phyloP scores from a whole-genome alignment of 345 rosid species.

The Rubroshorea leprosula region DNA sequence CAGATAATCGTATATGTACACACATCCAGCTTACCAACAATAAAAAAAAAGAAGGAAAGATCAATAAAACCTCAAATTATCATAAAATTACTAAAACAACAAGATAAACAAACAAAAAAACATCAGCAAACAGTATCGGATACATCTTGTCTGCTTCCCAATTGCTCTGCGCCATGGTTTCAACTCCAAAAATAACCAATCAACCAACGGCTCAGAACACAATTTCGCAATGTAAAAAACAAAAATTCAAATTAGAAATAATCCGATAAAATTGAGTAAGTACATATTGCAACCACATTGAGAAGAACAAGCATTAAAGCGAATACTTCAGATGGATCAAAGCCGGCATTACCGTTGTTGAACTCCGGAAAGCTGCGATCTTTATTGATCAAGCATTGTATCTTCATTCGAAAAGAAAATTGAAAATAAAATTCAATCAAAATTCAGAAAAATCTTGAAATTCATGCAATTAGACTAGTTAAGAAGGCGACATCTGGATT shows the following conservation, averaged over 20 bases:
- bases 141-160: slow-evolving; percentile 99
- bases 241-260: background rate
- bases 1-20: slow-evolving; percentile 89
- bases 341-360: slow-evolving; percentile 28
- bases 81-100: background rate
- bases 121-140: background rate
- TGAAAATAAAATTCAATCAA: background rate
- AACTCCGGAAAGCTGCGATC: slow-evolving; percentile 21
- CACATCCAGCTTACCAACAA: slow-evolving; percentile 96
- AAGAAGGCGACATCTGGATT: too few relatives aligned
- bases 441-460: slow-evolving; percentile 5
- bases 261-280: background rate
- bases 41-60: slow-evolving; percentile 15
- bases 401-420: slow-evolving; percentile 14
- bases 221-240: background rate
- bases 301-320: slow-evolving; percentile 15
- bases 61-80: background rate
- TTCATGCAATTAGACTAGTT: too few relatives aligned
- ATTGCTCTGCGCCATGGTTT: slow-evolving; percentile 76
- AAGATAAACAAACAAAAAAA: background rate
- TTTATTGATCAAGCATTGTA: slow-evolving; percentile 31
- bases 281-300: slow-evolving; percentile 16
- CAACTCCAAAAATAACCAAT: slow-evolving; percentile 18
- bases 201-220: slow-evolving; percentile 22
- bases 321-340: slow-evolving; percentile 40